These are phyloP conservation scores for Tilletiopsis washingtonensis DNA, from an alignment of 1,284 basidiomycete species.

Conservation along the genomic window DNA sequence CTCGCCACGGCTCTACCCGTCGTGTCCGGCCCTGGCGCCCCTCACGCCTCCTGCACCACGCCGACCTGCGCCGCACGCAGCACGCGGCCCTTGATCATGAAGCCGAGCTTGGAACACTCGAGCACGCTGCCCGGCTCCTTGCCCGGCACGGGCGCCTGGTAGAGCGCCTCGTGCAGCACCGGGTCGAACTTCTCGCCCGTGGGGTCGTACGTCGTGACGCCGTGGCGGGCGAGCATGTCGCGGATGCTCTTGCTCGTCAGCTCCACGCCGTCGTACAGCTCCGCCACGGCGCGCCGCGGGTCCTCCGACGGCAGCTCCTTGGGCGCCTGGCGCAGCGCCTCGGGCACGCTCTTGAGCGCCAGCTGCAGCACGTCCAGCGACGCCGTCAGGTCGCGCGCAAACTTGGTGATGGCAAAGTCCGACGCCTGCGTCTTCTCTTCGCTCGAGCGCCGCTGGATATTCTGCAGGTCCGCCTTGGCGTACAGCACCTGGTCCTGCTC, in stretches of 20 bases:
- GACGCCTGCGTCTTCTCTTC: slow-evolving; percentile 85
- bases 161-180: slow-evolving; percentile 87
- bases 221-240: slow-evolving; percentile 82
- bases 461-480: slow-evolving; percentile 75
- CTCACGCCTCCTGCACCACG: slow-evolving; percentile 60
- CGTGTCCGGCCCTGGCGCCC: no score
- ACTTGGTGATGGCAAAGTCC: slow-evolving; percentile 85
- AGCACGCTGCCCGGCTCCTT: slow-evolving; percentile 83
- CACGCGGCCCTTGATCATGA: slow-evolving; percentile 54
- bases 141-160: slow-evolving; percentile 78
- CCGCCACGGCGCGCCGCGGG: slow-evolving; percentile 28
- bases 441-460: slow-evolving; percentile 79
- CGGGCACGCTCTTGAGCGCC: slow-evolving; percentile 73
- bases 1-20: no score
- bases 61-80: slow-evolving; percentile 93
- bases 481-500: slow-evolving; percentile 39
- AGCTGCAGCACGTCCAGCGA: slow-evolving; percentile 85
- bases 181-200: slow-evolving; percentile 89
- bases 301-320: slow-evolving; percentile 41
- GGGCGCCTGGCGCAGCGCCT: slow-evolving; percentile 41
- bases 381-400: slow-evolving; percentile 80
- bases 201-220: slow-evolving; percentile 83
- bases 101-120: slow-evolving; percentile 84
- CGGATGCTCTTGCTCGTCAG: slow-evolving; percentile 84
- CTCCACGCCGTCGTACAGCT: slow-evolving; percentile 68